Conservation (phyloP, 2,329 filamentous ascomycete species). For the Fusarium denticulatum region DNA sequence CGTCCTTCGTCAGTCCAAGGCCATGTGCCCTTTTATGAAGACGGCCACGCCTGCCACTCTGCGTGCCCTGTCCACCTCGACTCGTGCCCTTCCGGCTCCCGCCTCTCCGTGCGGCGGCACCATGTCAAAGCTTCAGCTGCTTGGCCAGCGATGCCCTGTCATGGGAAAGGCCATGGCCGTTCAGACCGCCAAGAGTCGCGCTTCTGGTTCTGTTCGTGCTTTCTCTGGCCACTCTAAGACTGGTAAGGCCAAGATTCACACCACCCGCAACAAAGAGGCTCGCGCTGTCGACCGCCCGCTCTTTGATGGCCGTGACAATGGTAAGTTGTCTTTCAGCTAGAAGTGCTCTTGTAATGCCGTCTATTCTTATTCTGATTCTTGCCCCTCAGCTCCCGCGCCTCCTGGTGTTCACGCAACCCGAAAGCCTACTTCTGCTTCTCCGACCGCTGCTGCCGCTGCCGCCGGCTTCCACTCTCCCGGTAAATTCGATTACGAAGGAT, state of each 20-base stretch:
- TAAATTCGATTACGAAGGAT: slow-evolving; percentile 90
- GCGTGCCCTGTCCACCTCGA: slow-evolving; percentile 84
- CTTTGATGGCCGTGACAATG: slow-evolving; percentile 59
- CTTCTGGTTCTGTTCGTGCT: slow-evolving; percentile 60
- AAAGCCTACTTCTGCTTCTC: slow-evolving; percentile 38
- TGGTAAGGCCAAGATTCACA: slow-evolving; percentile 82
- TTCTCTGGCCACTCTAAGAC: slow-evolving; percentile 62
- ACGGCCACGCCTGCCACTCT: slow-evolving; percentile 92
- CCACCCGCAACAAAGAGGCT: slow-evolving; percentile 79
- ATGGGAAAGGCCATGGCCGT: slow-evolving; percentile 98
- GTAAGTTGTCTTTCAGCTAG: slow-evolving; percentile 50
- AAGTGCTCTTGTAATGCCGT: neutral
- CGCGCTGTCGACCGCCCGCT: slow-evolving; percentile 74
- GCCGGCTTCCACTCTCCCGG: slow-evolving; percentile 49
- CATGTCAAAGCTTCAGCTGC: slow-evolving; percentile 96
- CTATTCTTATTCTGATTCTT: slow-evolving; percentile 13
- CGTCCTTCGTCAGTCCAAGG: slow-evolving; percentile 92
- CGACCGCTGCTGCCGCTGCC: slow-evolving; percentile 36
- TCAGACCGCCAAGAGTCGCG: slow-evolving; percentile 71
- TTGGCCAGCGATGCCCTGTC: slow-evolving; percentile 94
- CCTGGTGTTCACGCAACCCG: slow-evolving; percentile 35
- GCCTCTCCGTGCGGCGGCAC: slow-evolving; percentile 82
- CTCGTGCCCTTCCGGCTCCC: slow-evolving; percentile 51
- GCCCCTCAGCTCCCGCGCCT: slow-evolving; percentile 35
- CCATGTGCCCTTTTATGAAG: slow-evolving; percentile 97